Conservation (phyloP, 352 stramenopile genomes). For the Plasmopara viticola region DNA sequence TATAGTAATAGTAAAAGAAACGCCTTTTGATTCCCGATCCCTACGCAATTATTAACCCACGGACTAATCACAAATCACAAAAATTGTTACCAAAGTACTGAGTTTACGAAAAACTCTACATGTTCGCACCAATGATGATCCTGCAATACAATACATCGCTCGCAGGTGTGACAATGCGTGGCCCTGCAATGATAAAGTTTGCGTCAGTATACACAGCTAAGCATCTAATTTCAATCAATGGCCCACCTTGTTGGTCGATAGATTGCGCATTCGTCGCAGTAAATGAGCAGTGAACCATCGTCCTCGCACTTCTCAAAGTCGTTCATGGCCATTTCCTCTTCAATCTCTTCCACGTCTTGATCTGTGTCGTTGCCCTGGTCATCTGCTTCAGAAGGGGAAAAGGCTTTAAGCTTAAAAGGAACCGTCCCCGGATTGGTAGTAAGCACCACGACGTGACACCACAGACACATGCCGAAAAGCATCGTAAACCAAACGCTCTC, state of each 20-base stretch:
- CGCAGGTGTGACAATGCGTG: constrained; percentile 70
- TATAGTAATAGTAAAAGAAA: constrained; percentile 83
- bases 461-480: constrained; percentile 69
- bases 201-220: background rate
- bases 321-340: constrained; percentile 54
- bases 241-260: constrained; percentile 62
- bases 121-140: constrained; percentile 74
- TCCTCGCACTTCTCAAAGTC: constrained; percentile 68
- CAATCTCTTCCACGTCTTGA: constrained; percentile 36
- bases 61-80: constrained; percentile 33
- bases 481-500: constrained; percentile 39
- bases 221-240: background rate
- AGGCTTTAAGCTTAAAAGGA: constrained; percentile 31
- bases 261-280: constrained; percentile 76
- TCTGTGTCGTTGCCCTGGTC: constrained; percentile 11
- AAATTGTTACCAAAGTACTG: constrained; percentile 4
- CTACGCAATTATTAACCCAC: constrained; percentile 86
- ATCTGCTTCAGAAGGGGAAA: constrained; percentile 3
- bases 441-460: constrained; percentile 62
- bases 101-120: background rate
- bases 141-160: constrained; percentile 70
- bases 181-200: constrained; percentile 28
- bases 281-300: constrained; percentile 68
- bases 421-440: constrained; percentile 75
- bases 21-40: constrained; percentile 73